These are phyloP conservation scores for Hypoxylon sp. DNA, from an alignment of 2,329 filamentous ascomycete species.

Conservation along the genomic window DNA sequence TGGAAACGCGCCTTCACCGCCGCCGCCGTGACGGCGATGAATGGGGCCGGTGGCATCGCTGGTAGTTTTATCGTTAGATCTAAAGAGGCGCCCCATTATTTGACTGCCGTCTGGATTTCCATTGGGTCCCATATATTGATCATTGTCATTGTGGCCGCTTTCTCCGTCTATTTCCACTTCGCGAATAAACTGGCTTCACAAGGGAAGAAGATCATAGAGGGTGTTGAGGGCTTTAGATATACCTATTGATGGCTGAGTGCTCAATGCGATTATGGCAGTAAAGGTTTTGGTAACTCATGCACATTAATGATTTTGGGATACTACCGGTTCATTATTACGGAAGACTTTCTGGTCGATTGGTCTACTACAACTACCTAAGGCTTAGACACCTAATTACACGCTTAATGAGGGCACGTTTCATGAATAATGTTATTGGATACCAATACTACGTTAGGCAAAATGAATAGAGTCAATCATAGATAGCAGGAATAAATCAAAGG, in stretches of 20 bases:
- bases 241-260: slow-evolving; percentile 44
- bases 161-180: slow-evolving; percentile 68
- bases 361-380: neutral
- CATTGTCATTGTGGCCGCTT: slow-evolving; percentile 66
- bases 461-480: slow-evolving; percentile 6
- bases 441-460: neutral
- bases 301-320: neutral
- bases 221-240: slow-evolving; percentile 55
- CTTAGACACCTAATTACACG: neutral
- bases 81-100: slow-evolving; percentile 73
- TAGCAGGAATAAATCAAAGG: neutral
- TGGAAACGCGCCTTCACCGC: slow-evolving; percentile 76
- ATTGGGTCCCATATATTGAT: slow-evolving; percentile 76
- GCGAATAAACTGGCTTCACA: slow-evolving; percentile 65
- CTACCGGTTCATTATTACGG: neutral
- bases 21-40: slow-evolving; percentile 71
- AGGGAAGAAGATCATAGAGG: slow-evolving; percentile 66
- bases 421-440: slow-evolving; percentile 12
- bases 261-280: neutral
- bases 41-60: slow-evolving; percentile 75
- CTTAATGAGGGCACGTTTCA: slow-evolving; percentile 16
- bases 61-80: slow-evolving; percentile 76
- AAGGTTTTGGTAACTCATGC: too few species aligned
- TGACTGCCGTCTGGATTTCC: slow-evolving; percentile 77
- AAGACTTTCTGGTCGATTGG: neutral